Percentiles rank a stretch among this genome's conserved stretches.
phyloP scores from a whole-genome alignment of 495 filamentous ascomycete genomes.

The Aspergillus egyptiacus region DNA sequence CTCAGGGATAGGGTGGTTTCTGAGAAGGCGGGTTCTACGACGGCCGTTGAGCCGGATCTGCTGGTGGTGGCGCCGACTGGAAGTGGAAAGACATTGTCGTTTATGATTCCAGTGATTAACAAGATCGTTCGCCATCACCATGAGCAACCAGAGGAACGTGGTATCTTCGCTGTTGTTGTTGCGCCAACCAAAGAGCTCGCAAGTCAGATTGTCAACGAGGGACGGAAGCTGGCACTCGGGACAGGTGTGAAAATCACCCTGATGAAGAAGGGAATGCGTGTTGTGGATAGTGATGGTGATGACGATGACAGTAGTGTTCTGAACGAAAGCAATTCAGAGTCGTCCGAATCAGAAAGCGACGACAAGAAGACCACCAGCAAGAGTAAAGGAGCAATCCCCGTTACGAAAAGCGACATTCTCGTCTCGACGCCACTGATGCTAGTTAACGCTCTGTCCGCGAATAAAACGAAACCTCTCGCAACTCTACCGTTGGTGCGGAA shows the following conservation, averaged over 20 bases:
- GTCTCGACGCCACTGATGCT: constrained; percentile 82
- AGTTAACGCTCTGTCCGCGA: constrained; percentile 62
- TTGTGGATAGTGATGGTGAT: constrained; percentile 44
- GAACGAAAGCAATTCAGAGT: constrained; percentile 37
- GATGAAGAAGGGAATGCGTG: constrained; percentile 77
- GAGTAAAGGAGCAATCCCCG: constrained; percentile 29
- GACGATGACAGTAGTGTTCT: constrained; percentile 29
- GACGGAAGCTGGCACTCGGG: constrained; percentile 67
- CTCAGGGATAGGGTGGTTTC: constrained; percentile 38
- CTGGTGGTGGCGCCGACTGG: constrained; percentile 88
- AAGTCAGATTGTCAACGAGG: constrained; percentile 88
- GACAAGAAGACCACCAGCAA: constrained; percentile 32
- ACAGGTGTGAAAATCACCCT: constrained; percentile 75
- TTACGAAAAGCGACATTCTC: constrained; percentile 73
- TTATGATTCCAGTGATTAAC: constrained; percentile 80
- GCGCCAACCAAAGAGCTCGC: constrained; percentile 92
- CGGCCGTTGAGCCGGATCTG: constrained; percentile 54
- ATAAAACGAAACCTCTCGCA: constrained; percentile 35
- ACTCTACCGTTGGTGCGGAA: constrained; percentile 58
- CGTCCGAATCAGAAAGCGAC: constrained; percentile 35
- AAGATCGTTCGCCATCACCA: constrained; percentile 53
- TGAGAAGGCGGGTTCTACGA: constrained; percentile 14
- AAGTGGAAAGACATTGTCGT: constrained; percentile 94
- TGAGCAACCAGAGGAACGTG: constrained; percentile 42
- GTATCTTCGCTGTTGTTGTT: constrained; percentile 61